phyloP scores from a whole-genome alignment of 345 rosid genomes.

The Kandelia obovata region DNA sequence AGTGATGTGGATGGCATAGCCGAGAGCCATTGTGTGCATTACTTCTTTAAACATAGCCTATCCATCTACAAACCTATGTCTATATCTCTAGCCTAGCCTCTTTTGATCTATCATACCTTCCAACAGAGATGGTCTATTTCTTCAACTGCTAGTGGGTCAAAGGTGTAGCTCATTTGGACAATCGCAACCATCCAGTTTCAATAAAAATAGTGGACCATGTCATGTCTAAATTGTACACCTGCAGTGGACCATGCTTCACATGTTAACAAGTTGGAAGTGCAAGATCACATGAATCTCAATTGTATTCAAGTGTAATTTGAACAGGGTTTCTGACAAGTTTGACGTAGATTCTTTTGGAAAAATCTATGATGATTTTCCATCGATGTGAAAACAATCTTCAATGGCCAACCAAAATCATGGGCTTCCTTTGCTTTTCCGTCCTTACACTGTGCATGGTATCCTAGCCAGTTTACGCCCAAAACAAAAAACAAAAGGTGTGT shows the following conservation, averaged over 20 bases:
- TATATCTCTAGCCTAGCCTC: neutral
- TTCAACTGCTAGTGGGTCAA: conserved; percentile 55
- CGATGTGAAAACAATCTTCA: neutral
- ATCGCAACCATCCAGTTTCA: conserved; percentile 33
- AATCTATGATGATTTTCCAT: neutral
- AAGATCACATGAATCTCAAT: conserved; percentile 11
- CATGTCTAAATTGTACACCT: conserved; percentile 8
- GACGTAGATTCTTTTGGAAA: neutral
- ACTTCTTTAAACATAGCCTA: conserved; percentile 15
- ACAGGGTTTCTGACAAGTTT: neutral
- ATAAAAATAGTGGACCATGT: conserved; percentile 22
- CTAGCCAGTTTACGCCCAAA: no score
- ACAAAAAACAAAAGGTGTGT: no score
- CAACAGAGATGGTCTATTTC: conserved; percentile 36
- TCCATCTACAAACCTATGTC: conserved; percentile 24
- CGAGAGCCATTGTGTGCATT: conserved; percentile 25
- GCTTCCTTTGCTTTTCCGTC: neutral
- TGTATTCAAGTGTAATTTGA: neutral
- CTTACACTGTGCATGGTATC: no score
- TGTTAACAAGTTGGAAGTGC: conserved; percentile 25
- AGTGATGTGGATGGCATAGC: conserved; percentile 57
- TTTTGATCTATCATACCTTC: neutral
- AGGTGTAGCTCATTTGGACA: conserved; percentile 24
- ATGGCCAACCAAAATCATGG: neutral
- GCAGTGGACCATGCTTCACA: conserved; percentile 25